Evolutionary conservation across 1,284 basidiomycete genomes (phyloP), one percentile per base, ranked within the genome.

Genomic region (Tylopilus sp.): DNA sequence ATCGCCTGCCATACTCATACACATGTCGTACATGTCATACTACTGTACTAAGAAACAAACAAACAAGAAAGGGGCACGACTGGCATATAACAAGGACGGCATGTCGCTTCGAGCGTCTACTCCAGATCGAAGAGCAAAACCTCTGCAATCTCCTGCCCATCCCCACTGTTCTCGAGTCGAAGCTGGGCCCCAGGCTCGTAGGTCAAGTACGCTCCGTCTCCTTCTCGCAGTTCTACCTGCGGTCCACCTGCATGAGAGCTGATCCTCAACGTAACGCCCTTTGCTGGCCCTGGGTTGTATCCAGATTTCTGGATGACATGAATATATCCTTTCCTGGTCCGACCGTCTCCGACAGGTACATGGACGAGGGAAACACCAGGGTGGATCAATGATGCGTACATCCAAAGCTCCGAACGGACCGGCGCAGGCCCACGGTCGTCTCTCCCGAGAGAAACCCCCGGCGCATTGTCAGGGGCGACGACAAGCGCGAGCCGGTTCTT

Each of bases 231-330:
- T 18, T 61, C 64, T 0, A 63, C 43, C 46, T 68, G 65, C 0
- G 60, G 48, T 36, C 72, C 73, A 5, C 67, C 67, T 15, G 70
- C 68, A 10, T 74, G 68, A 7, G 71, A 71, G 2, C 74, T 75
- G 35, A 82, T 56, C 46, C 65, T 74, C 46, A 88, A 63, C 37
- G 66, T 65, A 0, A 77, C 80, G 0, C 85, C 85, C 1, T 63
- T 68, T 0, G 78, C 71, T 18, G 65, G 59, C 4, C 70, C 72
- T 1, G 74, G 62, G 55, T 91, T 87, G 68, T 87, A 93, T 3
- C 88, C 90, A 21, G 82, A 83, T 9, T 76, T 83, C 70, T 91
- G 88, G 47, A 90, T 72, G 47, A 89, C 76, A 53, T 88, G 84
- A 42, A 90, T 68, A 59, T 86, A 86, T 2, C 73, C 83, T 63